Base-by-base conservation (phyloP, 805 yeast genomes). In the Starmerella floricola region DNA sequence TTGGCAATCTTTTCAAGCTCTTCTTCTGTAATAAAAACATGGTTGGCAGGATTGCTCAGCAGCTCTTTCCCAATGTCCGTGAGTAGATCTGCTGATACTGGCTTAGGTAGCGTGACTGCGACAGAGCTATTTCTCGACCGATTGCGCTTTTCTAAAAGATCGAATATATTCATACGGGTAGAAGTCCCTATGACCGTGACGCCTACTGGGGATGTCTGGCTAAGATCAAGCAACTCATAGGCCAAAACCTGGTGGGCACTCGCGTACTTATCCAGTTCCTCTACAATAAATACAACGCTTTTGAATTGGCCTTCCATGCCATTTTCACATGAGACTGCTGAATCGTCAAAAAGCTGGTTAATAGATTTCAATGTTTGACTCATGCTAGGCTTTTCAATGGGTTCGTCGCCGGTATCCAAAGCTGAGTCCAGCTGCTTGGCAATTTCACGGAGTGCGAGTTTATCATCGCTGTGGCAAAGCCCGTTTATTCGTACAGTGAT, bases 121-220 rank as follows among this genome's bases (percentile, higher is more conserved):
- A 94, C 64, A 56, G 88, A 95, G 15, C 91, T 78, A 58, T 87
- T 91, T 49, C 99, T 65, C 43, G 93, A 79, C 51, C 85, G 72
- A 1, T 91, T 97, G 54, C 99, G 70, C 56, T 88, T 91, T 56
- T 91, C 99, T 35, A 91, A 64, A 52, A 75, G 67, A 52, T 88
- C 96, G 38, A 87, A 67, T 0, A 85, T 71, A 5, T 82, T 83
- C 37, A 84, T 66, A 40, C 79, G 76, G 1, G 87, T 71, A 1
- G 93, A 78, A 11, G 79, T 61, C 2, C 97, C 96, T 36, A 91
- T 60, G 5, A 88, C 82, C 39, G 91, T 73, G 4, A 87, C 75
- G 1, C 95, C 94, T 2, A 73, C 68, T 2, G 73, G 67, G 16
- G 75, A 69, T 34, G 75, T 65, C 55, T 85, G 94, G 2, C 94